These are phyloP conservation scores for Fremontodendron californicum DNA, from an alignment of 345 rosid species.

Conservation along the genomic window DNA sequence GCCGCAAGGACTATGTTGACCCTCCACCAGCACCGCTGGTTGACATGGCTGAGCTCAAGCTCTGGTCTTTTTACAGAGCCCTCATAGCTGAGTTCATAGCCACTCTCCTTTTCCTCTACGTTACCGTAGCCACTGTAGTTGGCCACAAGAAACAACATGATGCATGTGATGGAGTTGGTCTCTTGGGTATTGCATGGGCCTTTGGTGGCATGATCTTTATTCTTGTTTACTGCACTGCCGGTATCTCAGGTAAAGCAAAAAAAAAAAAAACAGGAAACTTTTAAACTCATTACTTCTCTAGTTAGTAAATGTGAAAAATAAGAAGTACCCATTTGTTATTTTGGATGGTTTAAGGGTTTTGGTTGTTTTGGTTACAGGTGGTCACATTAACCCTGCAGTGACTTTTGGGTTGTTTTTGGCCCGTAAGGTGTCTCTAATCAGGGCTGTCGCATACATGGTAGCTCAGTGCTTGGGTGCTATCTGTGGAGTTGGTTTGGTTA, in stretches of 20 bases:
- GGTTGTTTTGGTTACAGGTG: slow-evolving; percentile 1
- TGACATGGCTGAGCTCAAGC: slow-evolving; percentile 60
- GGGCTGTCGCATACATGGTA: slow-evolving; percentile 74
- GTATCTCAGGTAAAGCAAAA: slow-evolving; percentile 6
- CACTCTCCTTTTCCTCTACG: slow-evolving; percentile 75
- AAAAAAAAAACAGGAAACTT: background rate
- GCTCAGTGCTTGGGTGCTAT: slow-evolving; percentile 79
- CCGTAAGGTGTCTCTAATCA: slow-evolving; percentile 60
- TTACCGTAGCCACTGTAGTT: slow-evolving; percentile 14
- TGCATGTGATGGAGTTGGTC: slow-evolving; percentile 11
- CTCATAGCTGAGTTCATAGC: slow-evolving; percentile 94
- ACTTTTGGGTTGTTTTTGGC: slow-evolving; percentile 42
- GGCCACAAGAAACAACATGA: slow-evolving; percentile 11
- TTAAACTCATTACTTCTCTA: too few relatives aligned
- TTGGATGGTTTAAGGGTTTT: background rate
- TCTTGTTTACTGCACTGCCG: slow-evolving; percentile 20
- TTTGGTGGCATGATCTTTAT: slow-evolving; percentile 20
- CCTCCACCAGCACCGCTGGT: slow-evolving; percentile 93
- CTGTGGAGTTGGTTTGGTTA: slow-evolving; percentile 78
- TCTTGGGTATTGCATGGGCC: slow-evolving; percentile 15
- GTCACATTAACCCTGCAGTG: slow-evolving; percentile 68
- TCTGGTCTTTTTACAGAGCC: slow-evolving; percentile 91
- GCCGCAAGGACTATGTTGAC: slow-evolving; percentile 78
- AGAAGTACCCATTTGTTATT: background rate
- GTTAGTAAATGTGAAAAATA: too few relatives aligned